Conservation (phyloP, 805 yeast genomes). For the Isabelozyma gotoi region DNA sequence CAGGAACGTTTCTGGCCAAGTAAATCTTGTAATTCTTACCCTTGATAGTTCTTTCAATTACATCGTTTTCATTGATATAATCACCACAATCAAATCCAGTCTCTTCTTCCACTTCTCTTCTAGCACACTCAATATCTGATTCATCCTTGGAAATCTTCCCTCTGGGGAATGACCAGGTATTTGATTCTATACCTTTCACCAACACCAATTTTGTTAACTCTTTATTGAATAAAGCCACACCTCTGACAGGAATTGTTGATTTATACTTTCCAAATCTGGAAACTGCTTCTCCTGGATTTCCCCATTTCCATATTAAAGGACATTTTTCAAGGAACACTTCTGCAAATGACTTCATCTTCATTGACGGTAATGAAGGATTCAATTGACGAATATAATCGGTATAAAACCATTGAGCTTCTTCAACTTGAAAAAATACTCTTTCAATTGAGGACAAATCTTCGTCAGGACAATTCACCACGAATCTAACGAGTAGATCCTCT, state of each 20-base stretch:
- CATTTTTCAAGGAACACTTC: slow-evolving; percentile 64
- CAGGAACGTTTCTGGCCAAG: slow-evolving; percentile 75
- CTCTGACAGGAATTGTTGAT: slow-evolving; percentile 90
- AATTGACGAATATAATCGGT: slow-evolving; percentile 74
- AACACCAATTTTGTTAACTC: slow-evolving; percentile 68
- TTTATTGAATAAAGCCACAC: slow-evolving; percentile 82
- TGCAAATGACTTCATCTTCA: slow-evolving; percentile 78
- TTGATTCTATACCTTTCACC: slow-evolving; percentile 80
- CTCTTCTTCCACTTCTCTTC: slow-evolving; percentile 90
- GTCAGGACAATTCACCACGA: slow-evolving; percentile 86
- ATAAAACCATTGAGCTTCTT: slow-evolving; percentile 98
- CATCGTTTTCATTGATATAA: slow-evolving; percentile 66
- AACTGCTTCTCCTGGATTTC: slow-evolving; percentile 77
- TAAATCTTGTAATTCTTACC: slow-evolving; percentile 88
- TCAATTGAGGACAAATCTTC: slow-evolving; percentile 82
- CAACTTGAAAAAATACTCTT: slow-evolving; percentile 88
- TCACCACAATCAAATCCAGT: slow-evolving; percentile 84
- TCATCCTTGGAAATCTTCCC: slow-evolving; percentile 96
- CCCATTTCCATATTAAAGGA: slow-evolving; percentile 83
- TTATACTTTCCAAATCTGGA: slow-evolving; percentile 81
- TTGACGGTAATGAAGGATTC: slow-evolving; percentile 71
- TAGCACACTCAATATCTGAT: slow-evolving; percentile 82
- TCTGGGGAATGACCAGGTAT: slow-evolving; percentile 91
- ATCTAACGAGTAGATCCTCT: slow-evolving; percentile 86
- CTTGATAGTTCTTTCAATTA: slow-evolving; percentile 72